Base-by-base conservation (phyloP, 2,329 filamentous ascomycete species). In the Colletotrichum sp. region DNA sequence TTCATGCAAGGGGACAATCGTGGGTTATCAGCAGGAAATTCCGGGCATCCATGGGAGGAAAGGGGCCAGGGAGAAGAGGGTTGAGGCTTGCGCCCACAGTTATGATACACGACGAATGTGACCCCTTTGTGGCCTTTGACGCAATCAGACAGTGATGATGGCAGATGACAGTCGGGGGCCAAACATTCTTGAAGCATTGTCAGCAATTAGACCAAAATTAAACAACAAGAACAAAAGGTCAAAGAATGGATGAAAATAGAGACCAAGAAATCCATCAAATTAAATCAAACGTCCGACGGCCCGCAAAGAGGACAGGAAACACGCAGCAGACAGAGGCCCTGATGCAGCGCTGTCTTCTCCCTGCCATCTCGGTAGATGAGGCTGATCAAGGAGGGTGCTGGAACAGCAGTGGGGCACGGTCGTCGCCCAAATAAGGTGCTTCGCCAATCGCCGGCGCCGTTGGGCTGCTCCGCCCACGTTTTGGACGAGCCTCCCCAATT, bases 1-100 rank as follows among this genome's bases (percentile, higher is more conserved):
- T 75, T 73, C 56, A 75, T 75, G 73, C 73, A 73, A 75, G 70
- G 70, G 64, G 62, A 69, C 58, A 64, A 75, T 65, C 70, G 62
- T 68, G 70, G 43, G 34, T 27, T 73, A 25, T 64, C 73, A 73
- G 34, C 12, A 52, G 70, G 70, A 65, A 52, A 69, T 64, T 56
- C 58, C 32, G 48, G 64, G 48, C 70, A 34, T 71, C 60, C 36
- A 58, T 8, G 25, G 62, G 56, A 32, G 43, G n/a, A 68, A 61
- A 32, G 25, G 16, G 56, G 43, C 43, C 43, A 52, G 30, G 62
- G 65, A 18, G n/a, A 25, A 30, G 34, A 32, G 10, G 22, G 22
- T 43, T 9, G 43, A 25, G 22, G 32, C 58, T 61, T 68, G 48
- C 36, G 27, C 27, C 61, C 39, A 34, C 67, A 62, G 27, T 58